Evolutionary conservation across 495 filamentous ascomycete genomes (phyloP), one percentile per base, ranked within the genome.

Genomic region (Talaromyces proteolyticus): DNA sequence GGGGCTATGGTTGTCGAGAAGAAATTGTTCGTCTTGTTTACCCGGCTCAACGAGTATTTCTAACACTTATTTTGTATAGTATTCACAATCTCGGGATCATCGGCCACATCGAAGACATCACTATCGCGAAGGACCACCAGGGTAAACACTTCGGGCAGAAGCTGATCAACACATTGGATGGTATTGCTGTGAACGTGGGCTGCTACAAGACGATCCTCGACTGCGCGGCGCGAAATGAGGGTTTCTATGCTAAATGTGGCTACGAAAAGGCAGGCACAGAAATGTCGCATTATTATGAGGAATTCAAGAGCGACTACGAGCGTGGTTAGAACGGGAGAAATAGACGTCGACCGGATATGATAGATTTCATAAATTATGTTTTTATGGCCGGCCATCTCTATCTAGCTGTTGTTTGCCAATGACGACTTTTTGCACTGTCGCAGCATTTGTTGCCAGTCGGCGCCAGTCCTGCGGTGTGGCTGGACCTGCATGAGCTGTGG

Each of bases 51-150:
- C 21, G 6, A 41, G 10, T 41, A 10, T 17, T 26, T 36, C 24
- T 47, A 12, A 19, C 17, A 23, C 6, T 21, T 47, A 19, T 17
- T 47, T 0, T 16, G 17, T n/a, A 16, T 61, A 65, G 36, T 34
- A 64, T 62, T 41, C 61, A 64, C 38, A 62, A 62, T 19, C 54
- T 64, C 39, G 57, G 59, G 16, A 36, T 56, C 34, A 49, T 22
- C 22, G 47, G 47, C 1, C 47, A 49, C 6, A 41, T 49, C 17
- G 47, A 49, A 19, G 47, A 49, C 18, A 26, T 49, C 21, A 39
- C 47, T 6, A 49, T 49, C 21, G 37, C 37, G 4, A 49, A 49
- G 20, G 47, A 49, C 19, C 47, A 49, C 20, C 47, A 49, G 38
- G 47, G 47, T 7, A 49, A 49, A 41, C 47, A 49, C 21, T 49